Evolutionary conservation across 768 basidiomycete genomes (phyloP).

Genomic region (Mycena venus): DNA sequence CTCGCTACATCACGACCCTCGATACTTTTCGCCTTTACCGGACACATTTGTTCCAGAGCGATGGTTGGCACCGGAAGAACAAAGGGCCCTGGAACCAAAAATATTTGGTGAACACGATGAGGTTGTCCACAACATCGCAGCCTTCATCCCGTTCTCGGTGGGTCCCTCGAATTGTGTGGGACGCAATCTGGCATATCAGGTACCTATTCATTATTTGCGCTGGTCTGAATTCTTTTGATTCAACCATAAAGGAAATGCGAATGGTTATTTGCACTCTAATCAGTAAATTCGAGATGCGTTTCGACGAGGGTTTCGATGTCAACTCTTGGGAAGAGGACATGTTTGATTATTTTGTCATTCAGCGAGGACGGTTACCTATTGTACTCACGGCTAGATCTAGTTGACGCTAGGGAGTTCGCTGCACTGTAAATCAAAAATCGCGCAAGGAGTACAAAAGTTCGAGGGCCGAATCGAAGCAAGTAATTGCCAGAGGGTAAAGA

Average conservation of each 20-base stretch:
- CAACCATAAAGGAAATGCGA: constrained; percentile 46
- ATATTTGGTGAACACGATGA: constrained; percentile 29
- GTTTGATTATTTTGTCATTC: constrained; percentile 46
- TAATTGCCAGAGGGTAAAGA: background rate
- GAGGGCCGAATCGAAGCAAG: background rate
- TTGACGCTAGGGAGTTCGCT: background rate
- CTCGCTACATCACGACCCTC: constrained; percentile 52
- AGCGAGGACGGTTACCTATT: constrained; percentile 46
- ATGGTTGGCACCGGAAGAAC: constrained; percentile 45
- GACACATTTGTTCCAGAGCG: constrained; percentile 55
- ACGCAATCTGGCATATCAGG: constrained; percentile 46
- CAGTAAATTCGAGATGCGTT: constrained; percentile 46
- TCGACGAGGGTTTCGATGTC: constrained; percentile 41
- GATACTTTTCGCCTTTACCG: constrained; percentile 54
- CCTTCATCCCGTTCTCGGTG: constrained; percentile 54
- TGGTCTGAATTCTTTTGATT: background rate
- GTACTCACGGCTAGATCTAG: constrained; percentile 10
- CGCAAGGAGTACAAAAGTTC: background rate
- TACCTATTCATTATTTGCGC: background rate
- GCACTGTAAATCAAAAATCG: background rate
- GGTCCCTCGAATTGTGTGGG: constrained; percentile 68
- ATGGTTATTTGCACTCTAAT: constrained; percentile 44
- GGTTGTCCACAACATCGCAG: constrained; percentile 39
- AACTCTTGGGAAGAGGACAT: constrained; percentile 43
- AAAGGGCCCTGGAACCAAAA: constrained; percentile 33